These are phyloP conservation scores for Botrytis sinoallii DNA, from an alignment of 2,329 filamentous ascomycete genomes.

Conservation along the genomic window DNA sequence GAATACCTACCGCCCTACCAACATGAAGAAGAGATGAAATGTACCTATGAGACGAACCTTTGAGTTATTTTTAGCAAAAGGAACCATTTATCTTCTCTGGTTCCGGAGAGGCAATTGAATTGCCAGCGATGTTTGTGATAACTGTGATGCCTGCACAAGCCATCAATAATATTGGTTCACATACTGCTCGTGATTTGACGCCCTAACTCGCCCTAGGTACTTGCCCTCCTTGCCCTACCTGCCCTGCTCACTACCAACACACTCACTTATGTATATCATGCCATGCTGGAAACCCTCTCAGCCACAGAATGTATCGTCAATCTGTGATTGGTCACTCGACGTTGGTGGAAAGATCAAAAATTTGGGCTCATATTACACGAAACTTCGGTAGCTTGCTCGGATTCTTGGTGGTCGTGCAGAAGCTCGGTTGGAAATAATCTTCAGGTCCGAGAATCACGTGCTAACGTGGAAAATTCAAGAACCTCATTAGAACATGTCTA, in stretches of 20 bases:
- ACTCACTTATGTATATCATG: neutral
- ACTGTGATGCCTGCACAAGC: neutral
- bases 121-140: neutral
- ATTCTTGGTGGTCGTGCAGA: neutral
- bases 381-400: neutral
- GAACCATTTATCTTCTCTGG: neutral
- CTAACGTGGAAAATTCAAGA: fast-evolving
- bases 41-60: neutral
- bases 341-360: neutral
- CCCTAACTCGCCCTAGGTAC: neutral
- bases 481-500: neutral
- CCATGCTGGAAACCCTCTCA: neutral
- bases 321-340: neutral
- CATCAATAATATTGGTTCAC: neutral
- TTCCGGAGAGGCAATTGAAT: neutral
- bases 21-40: neutral
- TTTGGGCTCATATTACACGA: neutral
- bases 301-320: neutral
- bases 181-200: neutral
- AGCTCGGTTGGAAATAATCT: neutral
- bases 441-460: neutral
- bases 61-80: neutral
- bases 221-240: neutral
- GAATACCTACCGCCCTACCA: neutral
- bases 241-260: neutral